Base-by-base conservation (phyloP, 306 rosid genomes). In the Mimosa bimucronata region DNA sequence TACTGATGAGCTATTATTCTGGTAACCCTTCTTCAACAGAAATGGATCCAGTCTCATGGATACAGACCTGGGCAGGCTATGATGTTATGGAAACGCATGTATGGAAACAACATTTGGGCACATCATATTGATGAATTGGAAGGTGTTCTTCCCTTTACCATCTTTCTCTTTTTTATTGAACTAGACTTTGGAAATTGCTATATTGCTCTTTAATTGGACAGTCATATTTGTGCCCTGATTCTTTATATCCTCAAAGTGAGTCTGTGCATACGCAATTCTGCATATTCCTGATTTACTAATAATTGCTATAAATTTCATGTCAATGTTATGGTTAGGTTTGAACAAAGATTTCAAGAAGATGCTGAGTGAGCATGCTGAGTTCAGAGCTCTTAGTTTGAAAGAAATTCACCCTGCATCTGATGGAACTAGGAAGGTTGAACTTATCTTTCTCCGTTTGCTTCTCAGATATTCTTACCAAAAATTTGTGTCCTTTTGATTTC, bases 41-140 rank as follows among this genome's bases (percentile, higher is more conserved):
- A 86, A 85, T 94, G 98, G 98, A 97, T 92, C 85, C 92, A 87
- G 75, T 88, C 90, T 46, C 91, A 74, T 76, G 98, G 97, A 62
- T 94, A 83, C 79, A 86, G 97, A 60, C 93, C 97, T 52, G 98
- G 97, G 15, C 98, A 94, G 81, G 97, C 97, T 73, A 81, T 94
- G 83, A 92, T 94, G 97, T 85, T 94, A 48, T 94, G 98, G 98
- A 94, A 89, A 82, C 97, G 97, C 58, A 81, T 92, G 23, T 94
- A 94, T 82, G 97, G 98, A 76, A 86, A 91, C 72, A 66, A 79
- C 80, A 86, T 91, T 69, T 94, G 97, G 98, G 98, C 92, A 2
- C 87, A 88, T 78, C 75, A 87, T 16, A 25, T 66, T 69, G 93
- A 94, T 83, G 97, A 92, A 76, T 85, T 94, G 83, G 88, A 92